Base-by-base conservation (phyloP, 2,329 filamentous ascomycete species). In the Penicillium sp. region DNA sequence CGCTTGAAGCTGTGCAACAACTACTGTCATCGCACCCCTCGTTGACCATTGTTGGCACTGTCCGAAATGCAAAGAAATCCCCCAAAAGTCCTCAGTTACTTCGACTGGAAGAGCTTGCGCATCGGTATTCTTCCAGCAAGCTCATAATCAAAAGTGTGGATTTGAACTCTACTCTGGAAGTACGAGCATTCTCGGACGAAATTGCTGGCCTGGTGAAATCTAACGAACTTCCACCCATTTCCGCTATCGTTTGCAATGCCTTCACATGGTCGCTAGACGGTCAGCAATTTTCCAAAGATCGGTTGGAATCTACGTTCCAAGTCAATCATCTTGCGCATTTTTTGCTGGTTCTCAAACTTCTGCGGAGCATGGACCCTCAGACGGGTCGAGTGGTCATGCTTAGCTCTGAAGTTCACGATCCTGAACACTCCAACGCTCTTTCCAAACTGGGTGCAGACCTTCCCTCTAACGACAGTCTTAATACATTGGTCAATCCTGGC, bases 261-360 rank as follows among this genome's bases (percentile, higher is more conserved):
- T 60, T 58, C 17, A 58, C 45, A 10, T 60, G 58, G 58, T 58
- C 56, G 2, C 43, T 60, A 17, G 19, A 49, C 3, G 58, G 55
- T 2, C 47, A 46, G 15, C 12, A 40, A 7, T 50, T 60, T 23
- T 58, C 58, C 3, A 31, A 31, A 8, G 58, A 60, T 52, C 17
- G 12, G 2, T 41, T 51, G 29, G 58, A 60, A 21, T 51, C 38
- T 15, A 52, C 50, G 3, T 58, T 60, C 31, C 58, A 60, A 23
- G 51, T 60, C 46, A 60, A 58, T 12, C 58, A 60, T 19, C 58
- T 60, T 21, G 27, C 58, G 31, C 58, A 60, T 23, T 54, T 47
- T 8, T 19, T 52, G 6, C 29, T 60, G n/a, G 51, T 58, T 6
- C 50, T 58, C 29, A 50, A 35, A 21, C 47, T 60, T 17, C 25